Evolutionary conservation across 2,329 filamentous ascomycete genomes (phyloP), one percentile per base, ranked within the genome.

Genomic region (Didymellaceae sp.): DNA sequence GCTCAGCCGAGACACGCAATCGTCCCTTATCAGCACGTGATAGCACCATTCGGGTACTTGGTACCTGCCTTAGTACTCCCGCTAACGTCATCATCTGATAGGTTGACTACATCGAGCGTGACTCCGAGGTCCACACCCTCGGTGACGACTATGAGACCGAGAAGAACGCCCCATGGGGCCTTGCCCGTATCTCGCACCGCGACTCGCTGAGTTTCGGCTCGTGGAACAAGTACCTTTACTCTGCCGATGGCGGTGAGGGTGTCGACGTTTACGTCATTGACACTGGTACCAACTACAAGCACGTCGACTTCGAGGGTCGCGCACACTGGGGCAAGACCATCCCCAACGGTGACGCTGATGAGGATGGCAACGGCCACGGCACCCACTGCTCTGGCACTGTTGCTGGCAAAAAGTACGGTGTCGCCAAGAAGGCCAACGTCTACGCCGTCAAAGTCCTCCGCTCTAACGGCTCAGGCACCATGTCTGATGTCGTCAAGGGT

Each of bases 341-440:
- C 66, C 95, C 95, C 55, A 63, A 75, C 38, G 87, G 86, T 55
- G 92, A 99, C 72, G 87, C 83, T 41, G 94, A 99, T 72, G 82
- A 85, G 65, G 94, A 99, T 78, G 94, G 94, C 75, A 99, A 99
- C 69, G 94, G 94, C 57, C 94, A 99, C 82, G 94, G 94, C 68
- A 99, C 94, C 70, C 94, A 99, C 84, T 99, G 94, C 86, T 97
- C 94, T 59, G 94, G 94, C 67, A 99, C 95, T 57, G 88, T 99
- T 68, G 94, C 90, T 61, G 94, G 95, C 74, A 95, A 94, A 86
- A 97, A 96, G 82, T 99, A 96, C 74, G 94, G 94, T 85, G 94
- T 99, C 59, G 93, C 94, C 75, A 99, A 99, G 88, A 97, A 97
- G 86, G 94, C 95, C 72, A 86, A 90, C 66, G 82, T 99, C 75